Conservation (phyloP, 805 yeast species). For the Schwanniomyces polymorphus region DNA sequence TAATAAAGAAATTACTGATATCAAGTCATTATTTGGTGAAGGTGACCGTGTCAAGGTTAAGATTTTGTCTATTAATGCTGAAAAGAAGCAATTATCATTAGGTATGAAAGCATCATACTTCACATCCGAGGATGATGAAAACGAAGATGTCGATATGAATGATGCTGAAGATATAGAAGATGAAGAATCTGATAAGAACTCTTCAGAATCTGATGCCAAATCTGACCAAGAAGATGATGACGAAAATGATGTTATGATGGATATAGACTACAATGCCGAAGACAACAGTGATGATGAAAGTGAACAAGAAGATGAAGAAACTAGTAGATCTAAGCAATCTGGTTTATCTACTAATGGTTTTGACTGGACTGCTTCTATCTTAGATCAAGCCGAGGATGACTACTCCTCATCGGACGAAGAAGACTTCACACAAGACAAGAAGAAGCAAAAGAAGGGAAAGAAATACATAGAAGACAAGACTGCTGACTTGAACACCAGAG, state of each 20-base stretch:
- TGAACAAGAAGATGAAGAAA: constrained; percentile 24
- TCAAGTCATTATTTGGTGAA: constrained; percentile 68
- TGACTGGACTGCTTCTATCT: constrained; percentile 92
- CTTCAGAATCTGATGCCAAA: constrained; percentile 21
- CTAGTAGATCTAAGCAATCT: constrained; percentile 13
- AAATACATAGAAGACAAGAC: constrained; percentile 74
- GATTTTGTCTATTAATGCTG: constrained; percentile 59
- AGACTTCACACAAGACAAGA: constrained; percentile 56
- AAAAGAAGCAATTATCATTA: constrained; percentile 74
- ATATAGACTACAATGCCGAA: constrained; percentile 29
- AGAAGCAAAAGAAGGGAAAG: constrained; percentile 42
- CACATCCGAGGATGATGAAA: constrained; percentile 27
- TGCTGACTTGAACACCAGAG: constrained; percentile 75
- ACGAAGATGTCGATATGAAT: constrained; percentile 16
- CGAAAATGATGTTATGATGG: constrained; percentile 35
- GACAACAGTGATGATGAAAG: constrained; percentile 25
- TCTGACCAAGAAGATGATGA: constrained; percentile 18
- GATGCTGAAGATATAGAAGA: constrained; percentile 18
- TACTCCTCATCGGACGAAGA: constrained; percentile 56
- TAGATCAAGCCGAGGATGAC: constrained; percentile 72
- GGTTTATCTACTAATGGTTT: constrained; percentile 86
- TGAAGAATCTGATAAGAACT: constrained; percentile 23
- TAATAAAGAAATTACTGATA: constrained; percentile 60
- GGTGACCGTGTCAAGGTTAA: constrained; percentile 92
- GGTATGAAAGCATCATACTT: constrained; percentile 97